phyloP scores from a whole-genome alignment of 768 basidiomycete genomes.

The Serendipita vermifera region DNA sequence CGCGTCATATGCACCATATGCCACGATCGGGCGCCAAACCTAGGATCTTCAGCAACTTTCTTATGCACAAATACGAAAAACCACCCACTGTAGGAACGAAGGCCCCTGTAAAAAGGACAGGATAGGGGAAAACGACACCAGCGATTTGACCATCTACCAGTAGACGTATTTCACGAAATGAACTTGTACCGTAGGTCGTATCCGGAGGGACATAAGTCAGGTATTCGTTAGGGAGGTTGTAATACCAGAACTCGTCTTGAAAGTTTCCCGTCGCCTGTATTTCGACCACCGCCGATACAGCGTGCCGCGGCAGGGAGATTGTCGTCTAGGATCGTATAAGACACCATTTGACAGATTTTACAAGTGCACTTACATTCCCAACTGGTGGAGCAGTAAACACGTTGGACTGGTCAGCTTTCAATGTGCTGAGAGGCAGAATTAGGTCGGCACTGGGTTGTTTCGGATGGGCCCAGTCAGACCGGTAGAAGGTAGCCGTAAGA shows the following conservation, averaged over 20 bases:
- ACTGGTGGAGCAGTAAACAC: slow-evolving; percentile 63
- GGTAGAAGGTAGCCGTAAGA: slow-evolving; percentile 59
- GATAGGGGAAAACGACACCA: slow-evolving; percentile 45
- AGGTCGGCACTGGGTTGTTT: slow-evolving; percentile 46
- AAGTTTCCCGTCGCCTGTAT: slow-evolving; percentile 55
- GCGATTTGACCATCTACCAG: slow-evolving; percentile 44
- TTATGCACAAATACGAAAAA: background rate
- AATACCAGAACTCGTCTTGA: slow-evolving; percentile 72
- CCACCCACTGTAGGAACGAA: slow-evolving; percentile 46
- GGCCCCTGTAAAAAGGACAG: slow-evolving; percentile 61
- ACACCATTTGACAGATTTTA: background rate
- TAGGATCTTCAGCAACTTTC: background rate
- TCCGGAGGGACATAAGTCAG: slow-evolving; percentile 39
- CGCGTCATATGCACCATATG: slow-evolving; percentile 63
- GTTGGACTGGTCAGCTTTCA: slow-evolving; percentile 49
- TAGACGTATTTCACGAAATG: slow-evolving; percentile 50
- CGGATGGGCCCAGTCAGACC: slow-evolving; percentile 42
- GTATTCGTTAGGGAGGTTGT: slow-evolving; percentile 51
- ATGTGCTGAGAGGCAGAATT: slow-evolving; percentile 58
- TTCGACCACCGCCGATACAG: slow-evolving; percentile 55
- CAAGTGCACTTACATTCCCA: slow-evolving; percentile 40
- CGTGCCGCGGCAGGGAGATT: slow-evolving; percentile 41
- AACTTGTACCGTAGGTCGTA: slow-evolving; percentile 36
- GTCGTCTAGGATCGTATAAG: background rate
- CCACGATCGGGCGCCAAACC: slow-evolving; percentile 46